Conservation (phyloP, 495 filamentous ascomycete species). For the Aspergillus cavernicola region DNA sequence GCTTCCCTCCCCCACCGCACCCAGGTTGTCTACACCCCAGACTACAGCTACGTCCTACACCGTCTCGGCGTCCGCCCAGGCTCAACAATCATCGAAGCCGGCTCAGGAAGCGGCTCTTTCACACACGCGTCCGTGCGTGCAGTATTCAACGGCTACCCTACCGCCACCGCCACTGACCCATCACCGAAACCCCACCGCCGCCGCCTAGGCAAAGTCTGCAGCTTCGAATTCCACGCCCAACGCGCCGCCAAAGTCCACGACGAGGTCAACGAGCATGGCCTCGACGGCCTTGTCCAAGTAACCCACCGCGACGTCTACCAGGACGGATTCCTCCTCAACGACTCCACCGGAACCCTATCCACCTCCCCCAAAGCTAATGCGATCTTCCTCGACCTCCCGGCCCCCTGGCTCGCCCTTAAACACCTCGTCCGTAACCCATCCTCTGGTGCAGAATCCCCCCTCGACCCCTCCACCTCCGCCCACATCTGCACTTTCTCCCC, state of each 20-base stretch:
- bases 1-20: slow-evolving; percentile 85
- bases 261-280: slow-evolving; percentile 71
- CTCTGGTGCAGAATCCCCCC: slow-evolving; percentile 49
- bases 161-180: too few relatives aligned
- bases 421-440: slow-evolving; percentile 66
- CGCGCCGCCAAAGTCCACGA: slow-evolving; percentile 66
- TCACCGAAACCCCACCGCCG: too few relatives aligned
- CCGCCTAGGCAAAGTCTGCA: slow-evolving; percentile 73
- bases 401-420: slow-evolving; percentile 85
- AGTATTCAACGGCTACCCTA: slow-evolving; percentile 73
- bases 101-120: slow-evolving; percentile 91
- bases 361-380: slow-evolving; percentile 65
- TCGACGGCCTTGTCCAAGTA: slow-evolving; percentile 69
- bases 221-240: slow-evolving; percentile 87
- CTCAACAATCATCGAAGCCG: slow-evolving; percentile 80
- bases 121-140: slow-evolving; percentile 87
- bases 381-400: slow-evolving; percentile 89
- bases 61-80: slow-evolving; percentile 80
- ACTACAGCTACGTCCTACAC: slow-evolving; percentile 94
- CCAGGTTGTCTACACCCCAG: slow-evolving; percentile 96
- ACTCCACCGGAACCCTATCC: slow-evolving; percentile 28
- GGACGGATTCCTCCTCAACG: slow-evolving; percentile 68
- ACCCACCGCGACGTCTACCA: slow-evolving; percentile 90
- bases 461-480: slow-evolving; percentile 62
- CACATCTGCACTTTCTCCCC: slow-evolving; percentile 92